A percentile compares a stretch with the other conserved stretches of the same genome.
Conservation (phyloP, 129 eudicot species). For the Pseudognaphalium luteoalbum region DNA sequence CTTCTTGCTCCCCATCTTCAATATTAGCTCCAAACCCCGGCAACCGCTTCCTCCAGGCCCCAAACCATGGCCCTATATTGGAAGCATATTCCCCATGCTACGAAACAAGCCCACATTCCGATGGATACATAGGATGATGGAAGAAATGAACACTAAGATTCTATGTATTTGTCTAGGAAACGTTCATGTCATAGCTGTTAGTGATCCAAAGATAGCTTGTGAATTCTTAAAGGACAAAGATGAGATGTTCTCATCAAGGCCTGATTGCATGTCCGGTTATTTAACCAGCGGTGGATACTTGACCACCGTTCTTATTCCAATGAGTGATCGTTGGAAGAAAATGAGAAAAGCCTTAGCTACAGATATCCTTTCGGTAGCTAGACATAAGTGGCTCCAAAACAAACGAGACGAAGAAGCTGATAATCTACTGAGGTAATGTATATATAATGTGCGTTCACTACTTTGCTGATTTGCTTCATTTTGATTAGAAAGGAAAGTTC, state of each 20-base stretch:
- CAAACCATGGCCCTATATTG: background rate
- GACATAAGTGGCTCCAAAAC: too few species aligned
- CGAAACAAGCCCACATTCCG: constrained; percentile 10
- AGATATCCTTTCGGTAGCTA: too few species aligned
- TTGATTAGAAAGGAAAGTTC: too few species aligned
- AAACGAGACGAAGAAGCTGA: too few species aligned
- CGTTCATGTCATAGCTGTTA: background rate
- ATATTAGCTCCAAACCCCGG: background rate
- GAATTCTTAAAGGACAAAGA: background rate
- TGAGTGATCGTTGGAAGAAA: too few species aligned
- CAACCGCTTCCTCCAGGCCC: constrained; percentile 3
- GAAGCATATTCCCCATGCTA: background rate
- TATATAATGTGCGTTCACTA: too few species aligned
- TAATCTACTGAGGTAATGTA: too few species aligned
- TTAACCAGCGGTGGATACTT: too few species aligned
- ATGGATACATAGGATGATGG: constrained; percentile 10
- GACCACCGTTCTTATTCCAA: too few species aligned
- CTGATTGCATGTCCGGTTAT: background rate
- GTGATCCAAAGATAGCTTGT: background rate
- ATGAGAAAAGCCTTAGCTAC: too few species aligned
- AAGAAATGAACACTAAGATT: background rate
- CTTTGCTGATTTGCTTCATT: too few species aligned
- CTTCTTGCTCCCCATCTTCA: background rate
- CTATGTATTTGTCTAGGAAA: background rate
- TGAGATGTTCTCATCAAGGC: background rate